Evolutionary conservation across 768 basidiomycete genomes (phyloP).

Genomic region (Leccinum olivaceopallidum): DNA sequence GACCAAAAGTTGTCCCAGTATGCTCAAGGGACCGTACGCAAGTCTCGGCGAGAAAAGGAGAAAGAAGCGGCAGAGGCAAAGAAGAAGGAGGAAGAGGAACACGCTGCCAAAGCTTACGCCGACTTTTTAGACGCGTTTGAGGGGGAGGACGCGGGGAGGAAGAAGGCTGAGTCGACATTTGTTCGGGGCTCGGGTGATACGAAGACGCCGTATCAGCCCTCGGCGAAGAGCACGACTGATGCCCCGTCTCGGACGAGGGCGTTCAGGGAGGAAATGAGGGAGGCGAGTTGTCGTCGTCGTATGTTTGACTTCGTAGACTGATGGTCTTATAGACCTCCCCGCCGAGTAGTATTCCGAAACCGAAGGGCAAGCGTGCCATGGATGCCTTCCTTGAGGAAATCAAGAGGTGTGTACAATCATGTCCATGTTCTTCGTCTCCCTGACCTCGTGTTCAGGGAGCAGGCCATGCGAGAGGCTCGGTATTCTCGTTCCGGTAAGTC

Average conservation of each 20-base stretch:
- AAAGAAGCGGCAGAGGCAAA: slow-evolving; percentile 91
- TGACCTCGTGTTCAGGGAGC: slow-evolving; percentile 62
- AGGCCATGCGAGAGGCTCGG: slow-evolving; percentile 87
- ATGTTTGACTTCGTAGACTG: background rate
- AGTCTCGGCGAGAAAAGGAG: slow-evolving; percentile 91
- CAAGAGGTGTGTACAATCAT: slow-evolving; percentile 61
- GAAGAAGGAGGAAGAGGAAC: slow-evolving; percentile 78
- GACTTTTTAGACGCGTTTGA: slow-evolving; percentile 88
- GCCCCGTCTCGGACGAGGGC: slow-evolving; percentile 33
- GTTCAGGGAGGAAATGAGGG: slow-evolving; percentile 34
- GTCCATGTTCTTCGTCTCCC: background rate
- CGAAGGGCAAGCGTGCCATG: slow-evolving; percentile 96
- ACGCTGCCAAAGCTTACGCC: slow-evolving; percentile 75
- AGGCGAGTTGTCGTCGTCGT: slow-evolving; percentile 27
- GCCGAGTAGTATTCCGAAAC: slow-evolving; percentile 56
- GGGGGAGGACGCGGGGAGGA: slow-evolving; percentile 57
- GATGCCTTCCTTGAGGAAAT: slow-evolving; percentile 96
- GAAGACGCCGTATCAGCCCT: slow-evolving; percentile 43
- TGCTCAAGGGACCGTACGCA: slow-evolving; percentile 80
- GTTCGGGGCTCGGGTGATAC: slow-evolving; percentile 54
- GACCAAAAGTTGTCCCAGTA: slow-evolving; percentile 86
- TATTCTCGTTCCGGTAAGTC: slow-evolving; percentile 65
- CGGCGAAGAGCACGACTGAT: slow-evolving; percentile 32
- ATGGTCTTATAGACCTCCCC: slow-evolving; percentile 52
- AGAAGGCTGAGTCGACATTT: slow-evolving; percentile 55